Percentiles rank a stretch among this genome's conserved stretches.
phyloP scores from a whole-genome alignment of 2,329 filamentous ascomycete genomes.

The Thermothelomyces thermophilus region DNA sequence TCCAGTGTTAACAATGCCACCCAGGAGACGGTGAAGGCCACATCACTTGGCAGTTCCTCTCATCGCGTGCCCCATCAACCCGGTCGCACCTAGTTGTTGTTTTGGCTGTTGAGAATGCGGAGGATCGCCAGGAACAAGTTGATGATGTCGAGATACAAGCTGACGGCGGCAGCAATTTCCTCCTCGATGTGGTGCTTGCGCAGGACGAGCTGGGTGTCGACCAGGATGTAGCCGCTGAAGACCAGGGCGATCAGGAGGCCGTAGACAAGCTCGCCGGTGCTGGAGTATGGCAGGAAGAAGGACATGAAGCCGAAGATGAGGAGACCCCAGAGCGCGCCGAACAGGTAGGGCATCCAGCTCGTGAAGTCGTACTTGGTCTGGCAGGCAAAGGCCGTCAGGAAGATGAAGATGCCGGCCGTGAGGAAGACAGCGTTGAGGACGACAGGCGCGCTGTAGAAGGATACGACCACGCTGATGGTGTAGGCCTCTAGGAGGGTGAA shows the following conservation, averaged over 20 bases:
- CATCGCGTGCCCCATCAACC: background rate
- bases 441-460: conserved; percentile 76
- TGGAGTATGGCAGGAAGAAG: conserved; percentile 78
- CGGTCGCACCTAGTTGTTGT: conserved; percentile 63
- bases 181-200: conserved; percentile 96
- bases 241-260: conserved; percentile 75
- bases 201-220: conserved; percentile 94
- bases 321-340: conserved; percentile 81
- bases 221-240: conserved; percentile 90
- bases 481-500: conserved; percentile 95
- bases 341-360: conserved; percentile 91
- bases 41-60: background rate
- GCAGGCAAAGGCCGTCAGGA: conserved; percentile 82
- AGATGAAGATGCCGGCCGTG: conserved; percentile 75
- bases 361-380: conserved; percentile 99
- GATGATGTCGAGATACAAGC: conserved; percentile 90
- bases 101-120: conserved; percentile 91
- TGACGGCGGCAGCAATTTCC: conserved; percentile 93
- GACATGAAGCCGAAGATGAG: conserved; percentile 91
- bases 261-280: conserved; percentile 78
- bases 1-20: background rate
- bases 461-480: conserved; percentile 84
- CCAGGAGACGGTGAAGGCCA: background rate
- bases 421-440: conserved; percentile 87
- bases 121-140: conserved; percentile 96